Percentiles rank a stretch among this genome's conserved stretches.
Conservation (phyloP, 306 rosid genomes). For the Prunus campanulata region DNA sequence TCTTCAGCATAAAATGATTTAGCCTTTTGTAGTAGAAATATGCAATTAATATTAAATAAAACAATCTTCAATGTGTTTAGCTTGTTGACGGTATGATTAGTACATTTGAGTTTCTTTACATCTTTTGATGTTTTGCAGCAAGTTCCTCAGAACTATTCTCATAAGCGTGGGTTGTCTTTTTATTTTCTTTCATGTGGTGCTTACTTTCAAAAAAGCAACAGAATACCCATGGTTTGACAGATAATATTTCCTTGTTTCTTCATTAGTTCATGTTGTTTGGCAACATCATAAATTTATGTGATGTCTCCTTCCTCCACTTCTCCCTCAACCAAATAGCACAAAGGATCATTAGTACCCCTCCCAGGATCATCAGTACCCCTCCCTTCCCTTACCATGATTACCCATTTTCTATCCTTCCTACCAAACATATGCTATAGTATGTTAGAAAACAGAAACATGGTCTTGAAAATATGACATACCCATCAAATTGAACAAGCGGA, state of each 20-base stretch:
- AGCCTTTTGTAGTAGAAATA: background rate
- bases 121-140: background rate
- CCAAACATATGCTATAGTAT: background rate
- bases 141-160: background rate
- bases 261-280: background rate
- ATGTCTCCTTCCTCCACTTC: background rate
- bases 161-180: background rate
- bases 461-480: slow-evolving; percentile 46
- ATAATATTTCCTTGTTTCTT: background rate
- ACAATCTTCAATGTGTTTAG: background rate
- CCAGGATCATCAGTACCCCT: no score
- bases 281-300: background rate
- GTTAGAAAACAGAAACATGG: background rate
- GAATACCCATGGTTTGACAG: background rate
- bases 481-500: slow-evolving; percentile 96
- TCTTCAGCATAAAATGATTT: slow-evolving; percentile 17
- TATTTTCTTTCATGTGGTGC: background rate
- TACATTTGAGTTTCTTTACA: background rate
- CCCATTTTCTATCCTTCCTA: background rate
- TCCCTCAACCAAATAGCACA: background rate
- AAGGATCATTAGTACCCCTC: no score
- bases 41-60: background rate
- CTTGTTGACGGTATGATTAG: background rate
- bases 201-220: background rate
- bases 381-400: background rate